Conservation (phyloP, 345 rosid species). For the Eucalyptus regnans region DNA sequence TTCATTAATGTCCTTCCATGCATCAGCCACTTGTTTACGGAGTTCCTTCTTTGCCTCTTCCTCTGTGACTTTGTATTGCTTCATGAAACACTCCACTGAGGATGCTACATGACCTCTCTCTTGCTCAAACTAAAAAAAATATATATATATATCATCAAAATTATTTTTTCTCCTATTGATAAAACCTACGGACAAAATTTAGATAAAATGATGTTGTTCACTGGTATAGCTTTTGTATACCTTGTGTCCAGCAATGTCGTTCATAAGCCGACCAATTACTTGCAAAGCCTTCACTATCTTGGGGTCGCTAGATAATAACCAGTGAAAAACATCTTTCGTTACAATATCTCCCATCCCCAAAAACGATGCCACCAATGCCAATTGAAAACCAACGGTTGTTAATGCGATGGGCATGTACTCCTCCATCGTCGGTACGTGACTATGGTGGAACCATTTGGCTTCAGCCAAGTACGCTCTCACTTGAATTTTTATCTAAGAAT, state of each 20-base stretch:
- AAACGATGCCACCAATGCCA: not conserved
- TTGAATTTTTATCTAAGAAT: not conserved
- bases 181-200: not conserved
- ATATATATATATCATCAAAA: not conserved
- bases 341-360: not conserved
- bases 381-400: not conserved
- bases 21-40: not conserved
- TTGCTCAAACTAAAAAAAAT: not conserved
- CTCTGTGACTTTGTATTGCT: not conserved
- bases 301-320: not conserved
- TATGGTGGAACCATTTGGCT: constrained; percentile 8
- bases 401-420: constrained; percentile 6
- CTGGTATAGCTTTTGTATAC: not conserved
- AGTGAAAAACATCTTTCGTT: not conserved
- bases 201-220: not conserved
- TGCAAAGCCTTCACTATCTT: not conserved
- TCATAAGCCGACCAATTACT: not conserved
- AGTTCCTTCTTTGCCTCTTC: not conserved
- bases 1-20: constrained; percentile 11
- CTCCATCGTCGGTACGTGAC: constrained; percentile 3
- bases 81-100: not conserved
- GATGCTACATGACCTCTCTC: not conserved
- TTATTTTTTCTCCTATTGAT: not conserved
- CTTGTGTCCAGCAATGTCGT: constrained; percentile 5
- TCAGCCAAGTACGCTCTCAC: constrained; percentile 3